Conservation (phyloP, 176 grass and related monocot genomes). For the Carex cristatella region DNA sequence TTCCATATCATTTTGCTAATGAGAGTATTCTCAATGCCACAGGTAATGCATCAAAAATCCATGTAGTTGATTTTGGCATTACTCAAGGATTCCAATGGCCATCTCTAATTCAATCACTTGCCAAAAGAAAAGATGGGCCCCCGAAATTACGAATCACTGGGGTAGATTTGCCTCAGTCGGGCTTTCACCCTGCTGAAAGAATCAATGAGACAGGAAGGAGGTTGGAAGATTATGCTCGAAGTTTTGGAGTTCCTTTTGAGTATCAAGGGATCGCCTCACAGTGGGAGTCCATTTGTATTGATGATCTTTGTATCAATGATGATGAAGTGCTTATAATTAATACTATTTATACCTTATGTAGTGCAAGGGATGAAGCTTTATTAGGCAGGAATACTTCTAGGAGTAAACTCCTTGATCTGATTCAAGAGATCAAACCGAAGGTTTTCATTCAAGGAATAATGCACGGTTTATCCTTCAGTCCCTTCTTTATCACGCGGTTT, state of each 20-base stretch:
- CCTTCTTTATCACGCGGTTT: constrained; percentile 25
- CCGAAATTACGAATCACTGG: too few species aligned
- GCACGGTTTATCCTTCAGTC: not conserved
- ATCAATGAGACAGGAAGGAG: not conserved
- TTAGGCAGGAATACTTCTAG: constrained; percentile 24
- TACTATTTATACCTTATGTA: constrained; percentile 23
- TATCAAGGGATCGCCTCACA: constrained; percentile 29
- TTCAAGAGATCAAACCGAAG: constrained; percentile 34
- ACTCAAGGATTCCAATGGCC: too few species aligned
- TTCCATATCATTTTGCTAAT: too few species aligned
- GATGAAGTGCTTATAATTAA: constrained; percentile 41
- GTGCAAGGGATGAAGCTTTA: constrained; percentile 28
- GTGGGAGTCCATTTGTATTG: constrained; percentile 34
- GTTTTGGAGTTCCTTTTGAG: constrained; percentile 5
- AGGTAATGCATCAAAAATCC: too few species aligned
- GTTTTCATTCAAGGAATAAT: not conserved
- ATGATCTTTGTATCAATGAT: constrained; percentile 35
- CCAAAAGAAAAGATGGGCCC: too few species aligned
- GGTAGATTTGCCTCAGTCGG: too few species aligned
- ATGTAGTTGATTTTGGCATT: too few species aligned
- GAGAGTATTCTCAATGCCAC: too few species aligned
- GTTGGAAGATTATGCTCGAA: constrained; percentile 1
- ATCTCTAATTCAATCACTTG: too few species aligned
- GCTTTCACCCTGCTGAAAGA: too few species aligned
- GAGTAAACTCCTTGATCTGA: constrained; percentile 29